Base-by-base conservation (phyloP, 306 rosid genomes). In the Gynostemma pentaphyllum region DNA sequence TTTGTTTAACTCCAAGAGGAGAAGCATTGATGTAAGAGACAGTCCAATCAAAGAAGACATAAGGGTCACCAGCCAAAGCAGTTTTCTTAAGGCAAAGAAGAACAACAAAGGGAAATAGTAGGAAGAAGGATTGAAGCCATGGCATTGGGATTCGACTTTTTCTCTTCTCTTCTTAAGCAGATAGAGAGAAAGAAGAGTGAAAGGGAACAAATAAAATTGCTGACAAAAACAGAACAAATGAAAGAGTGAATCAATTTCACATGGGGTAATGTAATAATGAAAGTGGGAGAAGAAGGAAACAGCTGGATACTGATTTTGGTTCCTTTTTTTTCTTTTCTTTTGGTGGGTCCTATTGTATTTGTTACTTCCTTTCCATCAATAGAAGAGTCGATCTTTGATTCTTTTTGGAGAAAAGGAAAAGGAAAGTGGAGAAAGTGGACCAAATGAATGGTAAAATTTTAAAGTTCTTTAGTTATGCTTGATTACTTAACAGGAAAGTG, bases 21-120 rank as follows among this genome's bases (percentile, higher is more conserved):
- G 87, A 75, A 7, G 84, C 78, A 5, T 81, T 62, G 68, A 74
- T 59, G 80, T 87, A 90, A 2, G 97, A 83, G 60, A 83, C 85
- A 49, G 88, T 70, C 97, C 97, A 90, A 60, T 90, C 94, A 67
- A 49, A 83, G 85, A 68, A 90, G 59, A 78, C 81, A 51, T 63
- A 85, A 34, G 96, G 94, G 65, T 90, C 97, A 13, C 85, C 80
- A 0, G 95, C 82, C 48, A 83, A 77, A 83, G 75, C 85, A 72
- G 75, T 48, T 39, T 56, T 52, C 4, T 67, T 44, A 50, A 80
- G 72, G 63, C 78, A 83, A 2, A 80, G 51, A 26, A 81, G 72
- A 27, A 60, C 39, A 22, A 67, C 71, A 68, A 69, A 27, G 45
- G 74, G 61, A 60, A 79, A 73, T 39, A 64, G 70, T 40, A 80